These are phyloP conservation scores for Theobroma cacao DNA, from an alignment of 345 rosid genomes.

Conservation along the genomic window DNA sequence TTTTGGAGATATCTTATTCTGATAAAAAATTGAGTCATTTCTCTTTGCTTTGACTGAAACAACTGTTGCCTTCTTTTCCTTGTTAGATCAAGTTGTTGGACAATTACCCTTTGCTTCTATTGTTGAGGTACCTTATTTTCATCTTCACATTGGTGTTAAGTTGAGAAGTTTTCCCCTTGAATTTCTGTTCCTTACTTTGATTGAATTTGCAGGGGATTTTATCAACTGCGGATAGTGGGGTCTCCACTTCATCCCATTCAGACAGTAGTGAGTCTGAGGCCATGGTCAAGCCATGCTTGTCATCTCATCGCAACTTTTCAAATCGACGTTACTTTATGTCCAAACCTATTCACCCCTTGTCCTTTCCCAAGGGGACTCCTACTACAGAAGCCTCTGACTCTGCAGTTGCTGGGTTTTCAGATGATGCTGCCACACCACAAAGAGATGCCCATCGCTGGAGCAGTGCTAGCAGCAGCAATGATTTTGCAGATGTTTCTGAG, in stretches of 20 bases:
- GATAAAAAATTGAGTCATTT: not conserved
- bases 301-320: slow-evolving; percentile 45
- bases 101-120: slow-evolving; percentile 31
- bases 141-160: not conserved
- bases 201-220: slow-evolving; percentile 35
- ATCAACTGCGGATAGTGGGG: slow-evolving; percentile 37
- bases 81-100: slow-evolving; percentile 36
- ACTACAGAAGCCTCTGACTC: slow-evolving; percentile 24
- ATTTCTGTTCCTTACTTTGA: slow-evolving; percentile 9
- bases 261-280: slow-evolving; percentile 50
- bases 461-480: slow-evolving; percentile 43
- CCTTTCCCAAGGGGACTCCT: slow-evolving; percentile 30
- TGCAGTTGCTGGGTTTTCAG: slow-evolving; percentile 20
- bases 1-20: not conserved
- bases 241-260: slow-evolving; percentile 43
- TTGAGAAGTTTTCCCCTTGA: not conserved
- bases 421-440: slow-evolving; percentile 25
- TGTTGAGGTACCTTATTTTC: slow-evolving; percentile 33
- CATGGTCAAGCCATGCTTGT: slow-evolving; percentile 30
- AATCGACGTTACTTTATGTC: slow-evolving; percentile 42
- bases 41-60: not conserved
- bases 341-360: slow-evolving; percentile 61
- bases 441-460: slow-evolving; percentile 54
- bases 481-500: slow-evolving; percentile 43
- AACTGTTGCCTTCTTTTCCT: slow-evolving; percentile 9